These are phyloP conservation scores for Didymella pinodella DNA, from an alignment of 2,329 filamentous ascomycete species.

Conservation along the genomic window DNA sequence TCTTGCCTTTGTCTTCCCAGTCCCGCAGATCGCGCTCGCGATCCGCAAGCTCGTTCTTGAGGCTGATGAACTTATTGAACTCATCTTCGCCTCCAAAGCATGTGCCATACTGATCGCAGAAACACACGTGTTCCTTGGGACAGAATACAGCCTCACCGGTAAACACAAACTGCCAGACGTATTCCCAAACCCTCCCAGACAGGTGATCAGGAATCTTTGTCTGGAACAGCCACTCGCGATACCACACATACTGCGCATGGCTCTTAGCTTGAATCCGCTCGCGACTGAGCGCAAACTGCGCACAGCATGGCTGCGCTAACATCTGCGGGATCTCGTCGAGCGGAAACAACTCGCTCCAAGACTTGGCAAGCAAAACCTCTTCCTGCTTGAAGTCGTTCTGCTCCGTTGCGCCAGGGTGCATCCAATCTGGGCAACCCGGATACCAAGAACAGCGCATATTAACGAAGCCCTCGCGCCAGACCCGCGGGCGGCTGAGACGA, in stretches of 20 bases:
- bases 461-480: constrained; percentile 61
- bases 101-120: constrained; percentile 69
- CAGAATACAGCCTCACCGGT: constrained; percentile 60
- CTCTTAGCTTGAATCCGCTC: constrained; percentile 65
- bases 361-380: constrained; percentile 54
- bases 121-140: constrained; percentile 64
- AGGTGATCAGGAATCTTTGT: constrained; percentile 64
- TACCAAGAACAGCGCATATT: constrained; percentile 65
- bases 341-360: constrained; percentile 59
- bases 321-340: constrained; percentile 57
- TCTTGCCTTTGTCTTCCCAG: constrained; percentile 54
- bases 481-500: constrained; percentile 55
- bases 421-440: constrained; percentile 64
- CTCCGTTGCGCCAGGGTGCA: constrained; percentile 56
- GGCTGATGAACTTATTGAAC: constrained; percentile 59
- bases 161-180: constrained; percentile 70
- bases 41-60: constrained; percentile 54
- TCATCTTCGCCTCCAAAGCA: constrained; percentile 64
- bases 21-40: constrained; percentile 53
- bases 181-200: constrained; percentile 68
- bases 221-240: constrained; percentile 68
- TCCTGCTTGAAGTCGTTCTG: constrained; percentile 54
- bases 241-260: constrained; percentile 62
- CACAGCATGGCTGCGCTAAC: constrained; percentile 69
- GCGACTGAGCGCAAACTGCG: constrained; percentile 68